Base-by-base conservation (phyloP, 495 filamentous ascomycete genomes). In the Hypoxylon subgilvum region DNA sequence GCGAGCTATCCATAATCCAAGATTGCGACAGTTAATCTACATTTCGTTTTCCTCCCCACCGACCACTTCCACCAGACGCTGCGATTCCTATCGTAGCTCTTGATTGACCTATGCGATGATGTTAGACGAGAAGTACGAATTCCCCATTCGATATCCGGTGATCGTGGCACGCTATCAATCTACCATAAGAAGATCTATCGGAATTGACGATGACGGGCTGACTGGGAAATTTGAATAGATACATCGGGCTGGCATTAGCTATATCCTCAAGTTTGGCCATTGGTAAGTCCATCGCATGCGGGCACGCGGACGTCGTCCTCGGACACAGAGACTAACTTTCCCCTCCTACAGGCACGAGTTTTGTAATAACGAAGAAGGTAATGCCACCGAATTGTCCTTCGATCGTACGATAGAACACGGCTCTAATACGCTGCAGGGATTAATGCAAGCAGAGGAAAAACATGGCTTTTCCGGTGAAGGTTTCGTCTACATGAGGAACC, bases 391-490 rank as follows among this genome's bases (percentile, higher is more conserved):
- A 27, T 32, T 30, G 2, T 42, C 19, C 13, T 19, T 54, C 38
- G 49, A 52, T 23, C 13, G 8, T 7, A 1, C 34, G 13, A 16
- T 38, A 46, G 32, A 56, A 58, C 10, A 3, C 12, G 6, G 19
- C 18, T 25, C 53, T 64, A 40, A 66, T 31, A 13, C 34, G 17
- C 42, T 18, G 28, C 65, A 96, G 90, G 94, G 94, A 41, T 82
- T 98, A 50, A 90, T 90, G 72, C 89, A 95, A 63, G 88, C 93
- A 46, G 89, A 88, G 61, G 88, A 94, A 76, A 81, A 84, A 68
- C 91, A 95, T 74, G 94, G 95, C 28, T 98, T 97, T 70, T 92
- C 96, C 69, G 94, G 95, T 51, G 94, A 97, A 66, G 95, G 95
- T 31, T 98, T 90, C 72, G 84, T 89, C 73, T 98, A 98, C 76